phyloP scores from a whole-genome alignment of 108 stramenopile genomes.

The Conticribra guillardii region DNA sequence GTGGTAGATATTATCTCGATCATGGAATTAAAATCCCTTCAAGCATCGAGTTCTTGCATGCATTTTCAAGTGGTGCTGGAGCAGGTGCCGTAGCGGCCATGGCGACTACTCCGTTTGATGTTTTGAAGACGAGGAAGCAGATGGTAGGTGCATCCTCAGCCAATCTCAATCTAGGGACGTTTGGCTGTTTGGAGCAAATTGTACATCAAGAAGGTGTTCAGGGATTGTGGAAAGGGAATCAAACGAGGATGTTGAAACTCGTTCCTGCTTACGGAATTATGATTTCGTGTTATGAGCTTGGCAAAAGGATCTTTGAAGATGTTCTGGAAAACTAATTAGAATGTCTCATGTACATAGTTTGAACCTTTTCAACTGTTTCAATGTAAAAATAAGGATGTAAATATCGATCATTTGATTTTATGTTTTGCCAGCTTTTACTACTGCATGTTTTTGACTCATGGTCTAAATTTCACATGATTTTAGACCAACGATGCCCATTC shows the following conservation, averaged over 20 bases:
- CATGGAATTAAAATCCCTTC: conserved; percentile 11
- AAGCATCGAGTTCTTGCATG: conserved; percentile 36
- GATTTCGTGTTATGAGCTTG: conserved; percentile 91
- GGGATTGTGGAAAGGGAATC: conserved; percentile 87
- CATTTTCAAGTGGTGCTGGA: conserved; percentile 80
- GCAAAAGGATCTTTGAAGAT: conserved; percentile 65
- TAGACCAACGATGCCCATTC: too few relatives aligned
- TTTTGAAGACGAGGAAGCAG: conserved; percentile 93
- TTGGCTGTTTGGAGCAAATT: conserved; percentile 34
- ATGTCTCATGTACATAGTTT: too few relatives aligned
- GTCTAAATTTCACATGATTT: too few relatives aligned
- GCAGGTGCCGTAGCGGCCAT: conserved; percentile 88
- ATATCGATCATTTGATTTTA: too few relatives aligned
- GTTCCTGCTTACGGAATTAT: conserved; percentile 97
- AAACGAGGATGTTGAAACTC: conserved; percentile 85
- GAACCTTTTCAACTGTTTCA: too few relatives aligned
- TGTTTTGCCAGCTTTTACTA: too few relatives aligned
- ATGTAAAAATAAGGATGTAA: too few relatives aligned
- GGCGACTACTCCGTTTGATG: conserved; percentile 94
- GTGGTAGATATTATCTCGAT: conserved; percentile 8
- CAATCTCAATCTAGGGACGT: neutral
- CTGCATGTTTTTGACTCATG: too few relatives aligned
- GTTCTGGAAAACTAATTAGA: too few relatives aligned
- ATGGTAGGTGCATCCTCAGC: conserved; percentile 13
- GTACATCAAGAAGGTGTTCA: conserved; percentile 54